These are phyloP conservation scores for Diaporthe humulicola DNA, from an alignment of 2,329 filamentous ascomycete species.

Conservation along the genomic window DNA sequence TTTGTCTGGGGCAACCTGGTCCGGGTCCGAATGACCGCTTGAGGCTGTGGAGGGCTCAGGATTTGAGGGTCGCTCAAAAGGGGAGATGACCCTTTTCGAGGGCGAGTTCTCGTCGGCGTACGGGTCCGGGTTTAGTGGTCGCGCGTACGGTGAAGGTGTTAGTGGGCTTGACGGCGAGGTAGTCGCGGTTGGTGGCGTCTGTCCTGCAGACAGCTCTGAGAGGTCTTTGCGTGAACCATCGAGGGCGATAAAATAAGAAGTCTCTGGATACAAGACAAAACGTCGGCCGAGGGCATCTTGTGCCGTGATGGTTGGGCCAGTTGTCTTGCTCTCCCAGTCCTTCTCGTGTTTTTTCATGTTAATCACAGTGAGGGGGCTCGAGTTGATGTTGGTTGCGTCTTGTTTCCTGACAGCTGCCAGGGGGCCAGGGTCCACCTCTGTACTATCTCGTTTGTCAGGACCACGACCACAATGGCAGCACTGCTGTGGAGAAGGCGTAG, in stretches of 20 bases:
- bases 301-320: neutral
- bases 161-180: neutral
- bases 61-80: neutral
- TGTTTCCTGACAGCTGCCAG: neutral
- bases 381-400: neutral
- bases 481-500: neutral
- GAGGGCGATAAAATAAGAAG: constrained; percentile 5
- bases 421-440: neutral
- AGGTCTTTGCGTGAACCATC: neutral
- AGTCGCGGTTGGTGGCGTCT: neutral
- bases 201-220: neutral
- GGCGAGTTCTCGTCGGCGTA: constrained; percentile 18
- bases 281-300: constrained; percentile 24
- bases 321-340: neutral
- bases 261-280: constrained; percentile 16
- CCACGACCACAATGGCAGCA: constrained; percentile 28
- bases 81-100: constrained; percentile 1
- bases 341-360: neutral
- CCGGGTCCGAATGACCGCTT: neutral
- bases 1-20: neutral
- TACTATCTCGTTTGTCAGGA: neutral
- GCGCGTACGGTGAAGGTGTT: neutral
- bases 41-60: neutral
- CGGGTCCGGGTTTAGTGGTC: constrained; percentile 21
- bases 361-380: constrained; percentile 12